Evolutionary conservation across 192 early-diverging fungal genomes (phyloP).

Genomic region (Entophlyctis luteolus): DNA sequence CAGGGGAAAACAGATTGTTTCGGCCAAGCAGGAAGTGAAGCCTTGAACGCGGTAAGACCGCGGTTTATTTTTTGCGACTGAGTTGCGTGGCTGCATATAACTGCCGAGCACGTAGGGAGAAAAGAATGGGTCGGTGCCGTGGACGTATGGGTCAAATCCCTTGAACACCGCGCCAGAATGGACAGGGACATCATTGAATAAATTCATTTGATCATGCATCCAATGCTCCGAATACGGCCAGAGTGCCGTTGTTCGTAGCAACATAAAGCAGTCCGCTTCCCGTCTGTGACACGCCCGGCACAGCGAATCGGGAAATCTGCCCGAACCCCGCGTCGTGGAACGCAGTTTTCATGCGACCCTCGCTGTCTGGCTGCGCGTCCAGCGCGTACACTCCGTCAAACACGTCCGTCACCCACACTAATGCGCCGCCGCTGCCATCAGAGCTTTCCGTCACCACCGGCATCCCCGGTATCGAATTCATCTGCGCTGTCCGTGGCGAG

Average conservation of each 20-base stretch:
- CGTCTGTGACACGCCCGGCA: not conserved
- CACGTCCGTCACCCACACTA: slow-evolving; percentile 7
- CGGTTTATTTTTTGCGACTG: too few relatives aligned
- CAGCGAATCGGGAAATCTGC: not conserved
- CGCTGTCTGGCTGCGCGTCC: not conserved
- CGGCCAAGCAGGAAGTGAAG: too few relatives aligned
- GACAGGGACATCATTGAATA: too few relatives aligned
- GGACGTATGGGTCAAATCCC: too few relatives aligned
- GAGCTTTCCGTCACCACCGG: not conserved
- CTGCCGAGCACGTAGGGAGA: too few relatives aligned
- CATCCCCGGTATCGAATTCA: slow-evolving; percentile 1
- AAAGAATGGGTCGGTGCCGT: too few relatives aligned
- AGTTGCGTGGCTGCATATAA: too few relatives aligned
- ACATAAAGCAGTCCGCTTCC: slow-evolving; percentile 12
- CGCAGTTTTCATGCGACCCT: not conserved
- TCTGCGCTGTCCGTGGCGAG: not conserved
- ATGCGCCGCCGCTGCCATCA: not conserved
- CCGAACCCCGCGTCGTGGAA: not conserved
- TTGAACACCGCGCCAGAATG: too few relatives aligned
- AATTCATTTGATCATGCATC: too few relatives aligned
- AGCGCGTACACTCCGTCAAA: slow-evolving; percentile 1
- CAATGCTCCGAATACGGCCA: not conserved
- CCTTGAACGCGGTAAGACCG: too few relatives aligned
- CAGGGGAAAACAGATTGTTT: too few relatives aligned
- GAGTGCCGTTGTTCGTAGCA: slow-evolving; percentile 3